Conservation (phyloP, 331 rosid species). For the Saraca asoca region DNA sequence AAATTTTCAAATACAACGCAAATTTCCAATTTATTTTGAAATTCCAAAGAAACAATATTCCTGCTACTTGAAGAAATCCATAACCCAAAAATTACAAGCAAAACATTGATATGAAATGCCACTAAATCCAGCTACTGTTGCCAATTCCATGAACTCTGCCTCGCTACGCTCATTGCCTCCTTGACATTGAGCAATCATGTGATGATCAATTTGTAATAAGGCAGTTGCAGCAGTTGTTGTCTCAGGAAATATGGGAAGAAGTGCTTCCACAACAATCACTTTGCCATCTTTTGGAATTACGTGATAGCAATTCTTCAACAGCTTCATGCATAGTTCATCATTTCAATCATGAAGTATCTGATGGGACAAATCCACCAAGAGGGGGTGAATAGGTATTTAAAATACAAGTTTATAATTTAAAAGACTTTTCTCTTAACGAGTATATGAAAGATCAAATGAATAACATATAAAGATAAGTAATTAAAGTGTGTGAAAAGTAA, state of each 20-base stretch:
- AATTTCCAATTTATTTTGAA: too few relatives aligned
- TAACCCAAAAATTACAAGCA: conserved; percentile 21
- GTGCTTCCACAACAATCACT: conserved; percentile 35
- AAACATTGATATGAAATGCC: too few relatives aligned
- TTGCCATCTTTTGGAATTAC: conserved; percentile 36
- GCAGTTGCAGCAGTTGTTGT: neutral
- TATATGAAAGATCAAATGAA: too few relatives aligned
- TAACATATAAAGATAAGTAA: too few relatives aligned
- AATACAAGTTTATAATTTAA: too few relatives aligned
- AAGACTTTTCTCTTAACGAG: too few relatives aligned
- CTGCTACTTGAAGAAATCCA: conserved; percentile 35
- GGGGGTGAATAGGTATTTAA: too few relatives aligned
- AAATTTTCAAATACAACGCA: too few relatives aligned
- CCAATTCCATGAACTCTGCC: conserved; percentile 28
- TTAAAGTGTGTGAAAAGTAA: too few relatives aligned
- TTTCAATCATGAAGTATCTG: conserved; percentile 45
- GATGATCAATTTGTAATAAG: conserved; percentile 20
- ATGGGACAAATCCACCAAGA: too few relatives aligned
- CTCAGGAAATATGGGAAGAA: conserved; percentile 25
- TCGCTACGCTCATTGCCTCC: conserved; percentile 38
- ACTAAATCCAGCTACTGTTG: conserved; percentile 40
- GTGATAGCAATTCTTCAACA: conserved; percentile 37
- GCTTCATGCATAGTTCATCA: conserved; percentile 38
- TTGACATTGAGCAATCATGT: conserved; percentile 33
- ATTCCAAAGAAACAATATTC: too few relatives aligned